Percentiles rank a stretch among this genome's conserved stretches.
phyloP scores from a whole-genome alignment of 2,329 filamentous ascomycete species.

The Beauveria caledonica region DNA sequence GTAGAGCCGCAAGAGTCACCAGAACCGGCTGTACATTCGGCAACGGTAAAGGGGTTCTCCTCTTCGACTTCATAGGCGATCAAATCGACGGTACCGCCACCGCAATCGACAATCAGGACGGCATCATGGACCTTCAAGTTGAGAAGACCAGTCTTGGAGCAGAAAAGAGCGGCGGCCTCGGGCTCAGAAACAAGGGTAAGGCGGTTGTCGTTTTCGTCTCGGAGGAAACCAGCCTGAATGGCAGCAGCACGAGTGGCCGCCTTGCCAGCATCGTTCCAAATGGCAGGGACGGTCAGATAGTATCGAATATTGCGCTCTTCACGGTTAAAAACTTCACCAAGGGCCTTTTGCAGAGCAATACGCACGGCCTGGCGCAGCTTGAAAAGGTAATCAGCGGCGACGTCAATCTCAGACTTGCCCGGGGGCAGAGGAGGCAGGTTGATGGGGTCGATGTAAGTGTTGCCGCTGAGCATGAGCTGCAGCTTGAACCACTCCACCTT shows the following conservation, averaged over 20 bases:
- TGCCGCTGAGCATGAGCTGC: constrained; percentile 95
- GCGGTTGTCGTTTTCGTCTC: constrained; percentile 95
- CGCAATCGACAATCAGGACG: constrained; percentile 96
- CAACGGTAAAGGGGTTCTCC: constrained; percentile 92
- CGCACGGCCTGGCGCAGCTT: constrained; percentile 97
- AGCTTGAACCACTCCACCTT: constrained; percentile 99
- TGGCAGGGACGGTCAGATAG: constrained; percentile 96
- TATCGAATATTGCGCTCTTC: constrained; percentile 98
- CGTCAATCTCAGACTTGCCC: constrained; percentile 97
- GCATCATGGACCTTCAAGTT: constrained; percentile 98
- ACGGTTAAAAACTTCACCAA: constrained; percentile 94
- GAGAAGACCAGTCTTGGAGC: constrained; percentile 89
- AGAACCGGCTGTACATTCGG: constrained; percentile 93
- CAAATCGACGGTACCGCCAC: constrained; percentile 96
- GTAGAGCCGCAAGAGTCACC: constrained; percentile 98
- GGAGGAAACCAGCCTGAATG: constrained; percentile 92
- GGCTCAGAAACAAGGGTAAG: constrained; percentile 92
- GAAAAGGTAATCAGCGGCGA: constrained; percentile 98
- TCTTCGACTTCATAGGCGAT: constrained; percentile 99
- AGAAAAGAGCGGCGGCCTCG: constrained; percentile 94
- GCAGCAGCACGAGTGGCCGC: constrained; percentile 91
- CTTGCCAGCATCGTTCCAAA: constrained; percentile 99
- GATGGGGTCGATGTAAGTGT: constrained; percentile 98
- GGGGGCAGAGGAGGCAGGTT: constrained; percentile 95
- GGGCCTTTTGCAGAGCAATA: constrained; percentile 86